Conservation (phyloP, 1,284 basidiomycete species). For the Pterulicium gracile region DNA sequence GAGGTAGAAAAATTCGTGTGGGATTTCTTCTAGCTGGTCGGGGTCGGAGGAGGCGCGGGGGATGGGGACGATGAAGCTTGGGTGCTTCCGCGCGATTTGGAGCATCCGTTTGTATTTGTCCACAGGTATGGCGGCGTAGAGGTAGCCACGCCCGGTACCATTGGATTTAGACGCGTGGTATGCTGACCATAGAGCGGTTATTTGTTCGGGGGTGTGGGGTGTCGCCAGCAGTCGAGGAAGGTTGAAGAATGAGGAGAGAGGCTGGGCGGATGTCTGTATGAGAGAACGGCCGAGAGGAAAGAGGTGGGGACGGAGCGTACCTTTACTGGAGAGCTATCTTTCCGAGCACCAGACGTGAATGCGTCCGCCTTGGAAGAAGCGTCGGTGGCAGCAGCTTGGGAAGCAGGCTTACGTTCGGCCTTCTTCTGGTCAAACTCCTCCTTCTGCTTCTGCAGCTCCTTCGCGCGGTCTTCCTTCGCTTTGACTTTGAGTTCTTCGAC, state of each 20-base stretch:
- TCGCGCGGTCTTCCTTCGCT: constrained; percentile 23
- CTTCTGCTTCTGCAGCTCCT: constrained; percentile 20
- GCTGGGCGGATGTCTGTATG: no score
- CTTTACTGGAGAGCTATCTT: constrained; percentile 63
- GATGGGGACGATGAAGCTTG: constrained; percentile 73
- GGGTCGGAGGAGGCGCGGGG: constrained; percentile 32
- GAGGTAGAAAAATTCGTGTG: constrained; percentile 83
- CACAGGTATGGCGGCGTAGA: constrained; percentile 72
- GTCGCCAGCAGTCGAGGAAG: constrained; percentile 56
- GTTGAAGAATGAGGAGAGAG: constrained; percentile 74
- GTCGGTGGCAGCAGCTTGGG: constrained; percentile 3
- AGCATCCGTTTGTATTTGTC: constrained; percentile 69
- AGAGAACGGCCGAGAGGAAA: constrained; percentile 4
- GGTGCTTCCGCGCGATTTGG: constrained; percentile 48
- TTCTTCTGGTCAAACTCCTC: constrained; percentile 7
- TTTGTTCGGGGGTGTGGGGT: constrained; percentile 62
- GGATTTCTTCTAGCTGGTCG: constrained; percentile 27
- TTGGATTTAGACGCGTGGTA: constrained; percentile 74
- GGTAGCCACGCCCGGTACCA: constrained; percentile 70
- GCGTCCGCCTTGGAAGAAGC: constrained; percentile 10
- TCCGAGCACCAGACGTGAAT: constrained; percentile 24
- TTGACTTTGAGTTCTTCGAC: constrained; percentile 27
- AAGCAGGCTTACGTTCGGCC: constrained; percentile 8
- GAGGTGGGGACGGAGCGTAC: constrained; percentile 22
- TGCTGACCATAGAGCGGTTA: constrained; percentile 79